Conservation (phyloP, 1,284 basidiomycete genomes). For the Puccinia brachypodii region DNA sequence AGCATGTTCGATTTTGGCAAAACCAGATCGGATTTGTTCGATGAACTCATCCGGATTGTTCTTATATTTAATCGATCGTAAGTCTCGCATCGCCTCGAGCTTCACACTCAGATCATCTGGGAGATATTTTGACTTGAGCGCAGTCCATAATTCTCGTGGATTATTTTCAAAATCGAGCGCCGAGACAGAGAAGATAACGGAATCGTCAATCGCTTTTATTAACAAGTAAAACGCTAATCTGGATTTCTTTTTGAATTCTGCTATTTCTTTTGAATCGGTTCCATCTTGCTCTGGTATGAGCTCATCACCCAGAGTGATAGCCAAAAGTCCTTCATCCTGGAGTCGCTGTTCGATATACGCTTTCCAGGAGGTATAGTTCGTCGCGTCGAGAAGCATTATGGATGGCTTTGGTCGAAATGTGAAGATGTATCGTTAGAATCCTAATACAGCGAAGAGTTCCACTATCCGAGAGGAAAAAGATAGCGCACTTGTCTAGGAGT, state of each 20-base stretch:
- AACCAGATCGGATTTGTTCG: background rate
- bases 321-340: conserved; percentile 17
- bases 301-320: conserved; percentile 15
- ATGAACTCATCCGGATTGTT: background rate
- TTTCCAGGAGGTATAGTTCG: conserved; percentile 30
- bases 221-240: conserved; percentile 28
- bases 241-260: conserved; percentile 25
- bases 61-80: conserved; percentile 7
- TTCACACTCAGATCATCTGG: background rate
- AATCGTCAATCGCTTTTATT: conserved; percentile 27
- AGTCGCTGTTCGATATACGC: conserved; percentile 21
- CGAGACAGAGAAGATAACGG: background rate
- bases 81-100: background rate
- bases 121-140: background rate
- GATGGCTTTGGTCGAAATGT: background rate
- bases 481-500: background rate
- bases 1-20: conserved; percentile 2
- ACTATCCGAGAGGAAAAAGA: background rate
- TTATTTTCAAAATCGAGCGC: conserved; percentile 13
- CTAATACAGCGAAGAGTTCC: background rate
- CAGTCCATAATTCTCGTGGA: conserved; percentile 13
- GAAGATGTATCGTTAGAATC: background rate
- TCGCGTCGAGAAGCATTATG: background rate
- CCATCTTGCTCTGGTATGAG: background rate
- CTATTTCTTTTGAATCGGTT: background rate